These are phyloP conservation scores for Paxillus involutus DNA, from an alignment of 768 basidiomycete genomes.

Conservation along the genomic window DNA sequence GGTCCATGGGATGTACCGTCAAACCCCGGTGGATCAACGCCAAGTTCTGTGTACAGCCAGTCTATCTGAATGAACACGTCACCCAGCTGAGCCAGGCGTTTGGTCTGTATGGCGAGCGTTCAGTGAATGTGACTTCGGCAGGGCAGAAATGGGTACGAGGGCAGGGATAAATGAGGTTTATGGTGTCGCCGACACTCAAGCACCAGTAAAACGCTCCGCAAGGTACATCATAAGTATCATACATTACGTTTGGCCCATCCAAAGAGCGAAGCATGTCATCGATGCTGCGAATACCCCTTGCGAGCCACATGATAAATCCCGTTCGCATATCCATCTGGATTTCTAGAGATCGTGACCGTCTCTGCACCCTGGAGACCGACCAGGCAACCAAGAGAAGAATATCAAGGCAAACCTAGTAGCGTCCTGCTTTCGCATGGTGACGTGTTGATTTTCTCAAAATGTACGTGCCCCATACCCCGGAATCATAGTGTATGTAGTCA, in stretches of 20 bases:
- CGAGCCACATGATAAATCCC: background rate
- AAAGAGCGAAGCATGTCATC: background rate
- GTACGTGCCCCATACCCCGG: background rate
- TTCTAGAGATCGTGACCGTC: background rate
- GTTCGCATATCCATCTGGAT: background rate
- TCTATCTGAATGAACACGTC: conserved; percentile 73
- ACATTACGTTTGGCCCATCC: background rate
- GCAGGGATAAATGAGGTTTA: background rate
- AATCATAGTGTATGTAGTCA: background rate
- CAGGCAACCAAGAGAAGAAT: background rate
- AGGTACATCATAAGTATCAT: background rate
- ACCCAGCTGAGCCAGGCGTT: conserved; percentile 65
- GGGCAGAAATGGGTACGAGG: background rate
- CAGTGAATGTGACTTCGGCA: background rate
- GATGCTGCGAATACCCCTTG: no score
- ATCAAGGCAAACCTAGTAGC: no score
- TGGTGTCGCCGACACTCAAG: no score
- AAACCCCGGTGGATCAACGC: conserved; percentile 59
- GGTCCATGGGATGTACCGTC: conserved; percentile 40
- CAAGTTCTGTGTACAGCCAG: conserved; percentile 81
- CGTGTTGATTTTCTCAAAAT: no score
- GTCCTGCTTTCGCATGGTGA: no score
- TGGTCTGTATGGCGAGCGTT: conserved; percentile 43
- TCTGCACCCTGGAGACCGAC: background rate
- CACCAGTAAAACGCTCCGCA: no score